Base-by-base conservation (phyloP, 345 rosid species). In the Arabidopsis suecica region DNA sequence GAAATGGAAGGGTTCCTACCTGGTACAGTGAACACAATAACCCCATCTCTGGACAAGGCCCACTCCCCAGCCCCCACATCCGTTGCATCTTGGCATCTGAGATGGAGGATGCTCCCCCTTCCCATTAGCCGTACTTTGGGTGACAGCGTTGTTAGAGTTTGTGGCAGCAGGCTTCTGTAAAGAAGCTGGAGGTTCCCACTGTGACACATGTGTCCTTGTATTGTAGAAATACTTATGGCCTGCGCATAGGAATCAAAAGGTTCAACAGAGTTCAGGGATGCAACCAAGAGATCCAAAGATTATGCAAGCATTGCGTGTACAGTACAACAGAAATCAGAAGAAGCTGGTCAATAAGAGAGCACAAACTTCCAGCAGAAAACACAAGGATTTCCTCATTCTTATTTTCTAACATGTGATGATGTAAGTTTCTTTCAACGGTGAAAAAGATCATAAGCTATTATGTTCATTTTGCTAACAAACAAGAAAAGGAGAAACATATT, bases 41-140 rank as follows among this genome's bases (percentile, higher is more conserved):
- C 97, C 99, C 97, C 97, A 95, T 9, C 61, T 50, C 84, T 92
- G 97, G 72, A 95, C 93, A 61, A 95, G 91, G 66, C 90, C 93
- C 33, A 89, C 81, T 65, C 97, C 99, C 99, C 99, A 95, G 56
- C 99, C 97, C 77, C 96, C 96, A 61, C 99, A 95, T 72, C 88
- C 91, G 57, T 67, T 56, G 86, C 97, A 95, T 82, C 82, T 92
- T 44, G 77, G 86, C 53, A 73, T 62, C 76, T 79, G 81, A 59
- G 75, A 73, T 30, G 85, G 80, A 13, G 79, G 76, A 61, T 73
- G 72, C 55, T 71, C 83, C 80, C 48, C 63, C 67, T 56, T 73
- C 25, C 77, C 84, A 65, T 40, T 68, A 72, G 81, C 57, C 42
- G 73, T 64, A 67, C 63, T 78, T 67, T 45, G 64, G 10, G 82